Evolutionary conservation across 306 rosid genomes (phyloP).

Genomic region (Lablab purpureus): DNA sequence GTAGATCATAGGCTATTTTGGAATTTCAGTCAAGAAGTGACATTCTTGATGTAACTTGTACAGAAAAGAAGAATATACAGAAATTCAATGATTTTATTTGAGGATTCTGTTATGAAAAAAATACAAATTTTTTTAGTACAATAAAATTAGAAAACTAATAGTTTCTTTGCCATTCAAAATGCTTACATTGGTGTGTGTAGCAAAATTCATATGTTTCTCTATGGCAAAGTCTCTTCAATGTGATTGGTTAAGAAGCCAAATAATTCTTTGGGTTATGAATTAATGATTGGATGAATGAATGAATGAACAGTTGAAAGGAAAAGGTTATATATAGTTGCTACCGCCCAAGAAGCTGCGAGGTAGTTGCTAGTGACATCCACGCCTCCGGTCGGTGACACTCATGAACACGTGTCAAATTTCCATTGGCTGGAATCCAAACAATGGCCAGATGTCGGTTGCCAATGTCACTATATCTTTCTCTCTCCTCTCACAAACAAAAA

Average conservation of each 20-base stretch:
- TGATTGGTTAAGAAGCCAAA: not conserved
- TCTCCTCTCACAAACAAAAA: not conserved
- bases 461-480: conserved; percentile 3
- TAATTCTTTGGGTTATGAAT: not conserved
- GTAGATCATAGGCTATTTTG: not conserved
- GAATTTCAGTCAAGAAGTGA: not conserved
- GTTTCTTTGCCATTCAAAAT: not conserved
- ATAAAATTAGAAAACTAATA: not conserved
- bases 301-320: not conserved
- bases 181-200: not conserved
- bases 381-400: conserved; percentile 15
- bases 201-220: not conserved
- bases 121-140: not conserved
- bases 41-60: not conserved
- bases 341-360: conserved; percentile 35
- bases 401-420: not conserved
- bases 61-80: too few relatives aligned
- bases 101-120: not conserved
- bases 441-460: not conserved
- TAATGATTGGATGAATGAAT: conserved; percentile 1
- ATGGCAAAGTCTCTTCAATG: not conserved
- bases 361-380: conserved; percentile 8
- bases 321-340: not conserved
- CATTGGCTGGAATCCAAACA: not conserved
- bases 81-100: not conserved